Base-by-base conservation (phyloP, 2,329 filamentous ascomycete genomes). In the Claviceps citrina region DNA sequence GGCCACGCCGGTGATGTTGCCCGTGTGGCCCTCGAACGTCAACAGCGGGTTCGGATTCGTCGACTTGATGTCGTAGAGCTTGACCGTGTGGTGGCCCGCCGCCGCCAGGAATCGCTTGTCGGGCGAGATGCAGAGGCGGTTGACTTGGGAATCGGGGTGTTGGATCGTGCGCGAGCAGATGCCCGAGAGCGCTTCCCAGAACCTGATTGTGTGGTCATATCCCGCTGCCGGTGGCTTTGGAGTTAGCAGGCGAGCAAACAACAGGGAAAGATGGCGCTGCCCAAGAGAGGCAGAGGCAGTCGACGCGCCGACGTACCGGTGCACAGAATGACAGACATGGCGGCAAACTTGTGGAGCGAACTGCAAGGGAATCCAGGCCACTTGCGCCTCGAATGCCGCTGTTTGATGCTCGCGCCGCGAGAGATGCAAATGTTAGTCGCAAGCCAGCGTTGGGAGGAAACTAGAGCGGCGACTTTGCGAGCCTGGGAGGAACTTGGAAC, bases 81-180 rank as follows among this genome's bases (percentile, higher is more conserved):
- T 96, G 56, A 98, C 85, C 38, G 83, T 86, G 60, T 89, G 73
- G 57, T 80, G 73, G 50, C 73, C 72, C 7, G 73, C 73, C n/a
- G 84, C 87, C 26, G 87, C 89, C 40, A 96, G 80, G 61, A 82
- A 95, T 46, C 89, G 83, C 64, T 98, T 98, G 66, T 98, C 91
- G 46, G 91, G 91, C 10, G 91, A 95, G 55, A 98, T 98, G 62
- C 89, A 96, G 36, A 98, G 79, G 32, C 91, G 84, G 63, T 98
- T 98, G 51, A 98, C 91, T 62, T 98, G 91, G 8, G 89, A 96
- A 62, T 98, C 91, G 2, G 91, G 85, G 56, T 98, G 89, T 52
- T 95, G 91, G 51, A 98, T 96, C 18, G 91, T 98, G 48, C 91
- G 84, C 31, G 86, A 95, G 66, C 91, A 98, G 53, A 98, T 96